Base-by-base conservation (phyloP, 2,329 filamentous ascomycete genomes). In the Colletotrichum gigasporum region DNA sequence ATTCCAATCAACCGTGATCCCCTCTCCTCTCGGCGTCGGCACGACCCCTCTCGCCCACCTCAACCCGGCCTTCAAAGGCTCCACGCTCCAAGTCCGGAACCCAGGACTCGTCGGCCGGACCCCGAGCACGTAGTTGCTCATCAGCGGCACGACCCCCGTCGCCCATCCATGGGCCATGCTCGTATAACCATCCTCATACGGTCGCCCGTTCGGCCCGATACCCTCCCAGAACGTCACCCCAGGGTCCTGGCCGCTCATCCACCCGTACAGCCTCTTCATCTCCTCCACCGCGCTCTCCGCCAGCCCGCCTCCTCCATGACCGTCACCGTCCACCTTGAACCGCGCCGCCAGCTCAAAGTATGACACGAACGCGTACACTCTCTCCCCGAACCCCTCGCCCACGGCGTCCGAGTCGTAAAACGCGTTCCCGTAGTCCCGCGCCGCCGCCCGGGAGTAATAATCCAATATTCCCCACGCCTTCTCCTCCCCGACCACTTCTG, bases 341-440 rank as follows among this genome's bases (percentile, higher is more conserved):
- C 83, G 79, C 11, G 83, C 83, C n/a, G 78, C 75, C 16, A 83
- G 74, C 72, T 85, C 83, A 66, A 85, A 85, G 69, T 83, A 85
- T 2, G 83, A 85, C 16, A 82, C 78, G 65, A 85, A 85, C 2
- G 83, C 76, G 57, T 85, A 85, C 3, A 85, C 83, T 11, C 82
- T 76, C 51, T 80, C 70, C 2, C 76, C 76, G 68, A 79, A 83
- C 1, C 75, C 78, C 0, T 65, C 66, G 1, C 68, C 70, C 0
- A 83, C 70, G 3, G 74, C 69, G 42, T 75, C 79, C 35, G 78
- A 81, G 69, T 85, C 83, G 69, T 83, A 85, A 69, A 85, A 85
- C 2, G 83, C 75, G 67, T 85, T 85, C 2, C 83, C 83, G 63
- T 84, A 85, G 1, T 72, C 71, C 7, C 74, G 73, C 0, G 75